Percentiles rank a stretch among this genome's conserved stretches.
phyloP scores from a whole-genome alignment of 768 basidiomycete genomes.

The Paxillus ammoniavirescens region DNA sequence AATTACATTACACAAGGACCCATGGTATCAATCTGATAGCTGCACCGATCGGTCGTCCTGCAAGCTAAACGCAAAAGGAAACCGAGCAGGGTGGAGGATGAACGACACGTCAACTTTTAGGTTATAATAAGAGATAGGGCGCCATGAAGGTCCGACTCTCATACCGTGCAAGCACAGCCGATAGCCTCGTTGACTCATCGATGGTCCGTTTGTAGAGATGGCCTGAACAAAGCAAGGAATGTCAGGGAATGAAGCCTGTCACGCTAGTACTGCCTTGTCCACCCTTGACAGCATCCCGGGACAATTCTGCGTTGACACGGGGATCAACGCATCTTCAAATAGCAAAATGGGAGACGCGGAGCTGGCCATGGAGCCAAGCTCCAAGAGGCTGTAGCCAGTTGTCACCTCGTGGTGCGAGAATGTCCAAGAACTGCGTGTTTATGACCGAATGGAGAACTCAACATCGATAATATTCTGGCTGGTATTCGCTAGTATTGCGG shows the following conservation, averaged over 20 bases:
- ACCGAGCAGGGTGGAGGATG: slow-evolving; percentile 7
- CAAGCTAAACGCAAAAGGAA: slow-evolving; percentile 26
- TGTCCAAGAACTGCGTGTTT: slow-evolving; percentile 1
- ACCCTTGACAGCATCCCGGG: slow-evolving; percentile 29
- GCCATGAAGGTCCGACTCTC: slow-evolving; percentile 18
- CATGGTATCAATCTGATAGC: slow-evolving; percentile 19
- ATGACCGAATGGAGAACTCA: slow-evolving; percentile 6
- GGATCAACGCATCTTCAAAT: slow-evolving; percentile 22
- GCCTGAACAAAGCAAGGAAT: slow-evolving; percentile 15
- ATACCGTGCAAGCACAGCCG: slow-evolving; percentile 24
- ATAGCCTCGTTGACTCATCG: slow-evolving; percentile 16
- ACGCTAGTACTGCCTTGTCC: slow-evolving; percentile 18
- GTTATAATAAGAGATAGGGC: slow-evolving; percentile 11
- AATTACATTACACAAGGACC: slow-evolving; percentile 14
- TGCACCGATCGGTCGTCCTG: slow-evolving; percentile 22
- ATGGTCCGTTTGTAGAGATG: slow-evolving; percentile 8
- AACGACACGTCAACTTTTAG: slow-evolving; percentile 21
- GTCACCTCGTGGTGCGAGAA: slow-evolving; percentile 5
- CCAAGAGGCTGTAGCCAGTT: slow-evolving; percentile 8
- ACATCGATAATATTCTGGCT: slow-evolving; percentile 2
- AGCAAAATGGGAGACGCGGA: slow-evolving; percentile 5
- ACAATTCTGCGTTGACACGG: slow-evolving; percentile 14
- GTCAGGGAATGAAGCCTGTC: slow-evolving; percentile 22
- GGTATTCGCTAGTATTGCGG: not conserved
- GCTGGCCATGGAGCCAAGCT: slow-evolving; percentile 11